Evolutionary conservation across 352 stramenopile species (phyloP).

Genomic region (Paralagenidium karlingii): DNA sequence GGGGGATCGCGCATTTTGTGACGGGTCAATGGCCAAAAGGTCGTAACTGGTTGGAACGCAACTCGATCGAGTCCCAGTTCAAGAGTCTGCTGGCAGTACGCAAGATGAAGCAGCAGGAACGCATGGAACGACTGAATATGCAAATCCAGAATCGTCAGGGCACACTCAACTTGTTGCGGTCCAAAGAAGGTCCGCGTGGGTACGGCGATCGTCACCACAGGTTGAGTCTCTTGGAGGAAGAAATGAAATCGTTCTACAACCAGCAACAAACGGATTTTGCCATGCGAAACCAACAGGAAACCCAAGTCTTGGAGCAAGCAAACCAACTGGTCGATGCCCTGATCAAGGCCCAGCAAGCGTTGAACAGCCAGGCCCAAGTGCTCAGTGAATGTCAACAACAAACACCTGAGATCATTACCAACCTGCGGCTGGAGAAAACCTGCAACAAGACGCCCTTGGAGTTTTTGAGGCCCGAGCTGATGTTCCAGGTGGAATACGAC

Average conservation of each 20-base stretch:
- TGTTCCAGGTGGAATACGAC: conserved; percentile 55
- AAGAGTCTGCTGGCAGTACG: conserved; percentile 57
- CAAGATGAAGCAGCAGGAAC: conserved; percentile 52
- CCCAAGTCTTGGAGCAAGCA: conserved; percentile 27
- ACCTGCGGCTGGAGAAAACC: conserved; percentile 1
- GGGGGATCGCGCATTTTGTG: conserved; percentile 66
- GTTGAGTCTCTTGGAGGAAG: conserved; percentile 46
- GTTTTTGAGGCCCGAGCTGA: too few relatives aligned
- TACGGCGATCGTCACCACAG: conserved; percentile 54
- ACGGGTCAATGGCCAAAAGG: conserved; percentile 18
- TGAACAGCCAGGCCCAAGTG: conserved; percentile 18
- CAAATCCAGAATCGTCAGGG: conserved; percentile 56
- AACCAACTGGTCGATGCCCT: conserved; percentile 24
- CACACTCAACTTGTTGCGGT: conserved; percentile 40
- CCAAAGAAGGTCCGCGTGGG: conserved; percentile 53
- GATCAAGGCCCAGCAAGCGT: conserved; percentile 27
- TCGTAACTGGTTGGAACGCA: conserved; percentile 46
- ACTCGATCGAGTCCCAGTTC: conserved; percentile 60
- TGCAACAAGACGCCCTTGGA: conserved; percentile 53
- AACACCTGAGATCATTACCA: conserved; percentile 26
- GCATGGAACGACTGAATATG: conserved; percentile 40
- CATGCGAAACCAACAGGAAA: conserved; percentile 24
- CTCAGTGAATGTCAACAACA: conserved; percentile 55
- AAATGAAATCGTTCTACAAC: conserved; percentile 27
- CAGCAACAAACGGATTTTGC: conserved; percentile 26